These are phyloP conservation scores for Draba incana DNA, from an alignment of 345 rosid genomes.

Conservation along the genomic window DNA sequence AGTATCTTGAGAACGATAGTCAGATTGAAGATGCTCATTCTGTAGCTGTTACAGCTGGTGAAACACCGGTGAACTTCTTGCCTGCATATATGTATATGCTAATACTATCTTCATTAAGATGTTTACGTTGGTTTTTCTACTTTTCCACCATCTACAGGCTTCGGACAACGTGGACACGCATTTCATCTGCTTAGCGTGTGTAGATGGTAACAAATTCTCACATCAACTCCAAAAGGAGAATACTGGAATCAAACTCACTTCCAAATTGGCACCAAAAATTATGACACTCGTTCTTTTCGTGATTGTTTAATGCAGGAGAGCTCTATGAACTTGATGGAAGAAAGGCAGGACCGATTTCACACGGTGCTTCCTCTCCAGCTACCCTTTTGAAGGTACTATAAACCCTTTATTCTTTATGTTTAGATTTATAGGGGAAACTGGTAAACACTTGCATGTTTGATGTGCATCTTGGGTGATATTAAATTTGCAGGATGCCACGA, in stretches of 20 bases:
- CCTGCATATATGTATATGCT: background rate
- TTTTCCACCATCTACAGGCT: slow-evolving; percentile 53
- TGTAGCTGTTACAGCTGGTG: slow-evolving; percentile 86
- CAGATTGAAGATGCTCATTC: slow-evolving; percentile 93
- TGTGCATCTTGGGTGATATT: slow-evolving; percentile 9
- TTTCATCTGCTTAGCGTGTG: slow-evolving; percentile 84
- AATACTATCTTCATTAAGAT: slow-evolving; percentile 7
- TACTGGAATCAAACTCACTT: slow-evolving; percentile 1
- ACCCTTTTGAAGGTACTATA: slow-evolving; percentile 66
- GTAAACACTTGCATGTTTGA: slow-evolving; percentile 1
- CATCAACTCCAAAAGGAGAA: background rate
- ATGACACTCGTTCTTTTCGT: too few relatives aligned
- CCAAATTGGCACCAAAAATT: slow-evolving; percentile 4
- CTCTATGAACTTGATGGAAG: slow-evolving; percentile 97
- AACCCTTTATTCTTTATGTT: background rate
- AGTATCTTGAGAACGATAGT: slow-evolving; percentile 71
- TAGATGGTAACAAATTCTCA: slow-evolving; percentile 58
- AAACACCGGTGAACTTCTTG: slow-evolving; percentile 58
- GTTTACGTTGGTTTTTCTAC: slow-evolving; percentile 3
- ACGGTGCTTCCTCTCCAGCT: slow-evolving; percentile 69
- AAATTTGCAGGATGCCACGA: slow-evolving; percentile 67
- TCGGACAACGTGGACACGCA: slow-evolving; percentile 66
- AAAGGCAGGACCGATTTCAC: slow-evolving; percentile 77
- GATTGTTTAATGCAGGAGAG: slow-evolving; percentile 54
- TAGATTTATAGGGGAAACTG: background rate